Evolutionary conservation across 2,329 filamentous ascomycete genomes (phyloP), one percentile per base, ranked within the genome.

Genomic region (Furcasterigmium sp.): DNA sequence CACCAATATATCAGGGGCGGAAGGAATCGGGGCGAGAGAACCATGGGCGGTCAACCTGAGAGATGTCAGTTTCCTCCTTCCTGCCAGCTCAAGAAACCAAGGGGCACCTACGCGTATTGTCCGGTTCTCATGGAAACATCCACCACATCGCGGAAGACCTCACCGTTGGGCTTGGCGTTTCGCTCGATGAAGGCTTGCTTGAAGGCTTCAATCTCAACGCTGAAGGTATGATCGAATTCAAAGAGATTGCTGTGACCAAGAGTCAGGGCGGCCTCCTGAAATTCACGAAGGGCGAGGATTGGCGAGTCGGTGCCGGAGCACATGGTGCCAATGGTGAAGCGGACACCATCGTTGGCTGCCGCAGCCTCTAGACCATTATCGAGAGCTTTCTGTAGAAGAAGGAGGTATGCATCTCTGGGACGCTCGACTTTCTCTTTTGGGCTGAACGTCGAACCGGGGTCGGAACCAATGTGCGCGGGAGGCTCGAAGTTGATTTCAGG

Each of bases 271-370:
- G 72, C 64, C 14, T 75, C 65, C 30, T 64, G 59, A 37, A 88
- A 62, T 57, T 82, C 66, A 13, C 78, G 64, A 13, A 89, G 56
- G 0, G 82, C 82, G 2, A 90, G 67, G 2, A 91, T 63, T 0
- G 87, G 87, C 5, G 80, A 80, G 51, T 91, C 87, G 0, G 87
- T 91, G 0, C 87, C 87, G 2, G 85, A 90, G 56, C 85, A 91
- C 68, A 90, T 79, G 0, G 87, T 91, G 0, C 75, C 85, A 20
- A 90, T 57, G n/a, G 56, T 56, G 39, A 70, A 51, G 11, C 51
- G 34, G 8, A 60, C 45, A 3, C 55, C 55, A 3, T 58, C 58
- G 2, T 46, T 44, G n/a, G 52, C n/a, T n/a, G n/a, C n/a, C n/a
- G n/a, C n/a, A n/a, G 56, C 20, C 3, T 35, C 39, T 4, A 62